Percentiles rank a stretch among this genome's conserved stretches.
phyloP scores from a whole-genome alignment of 345 rosid species.

The Lagerstroemia speciosa region DNA sequence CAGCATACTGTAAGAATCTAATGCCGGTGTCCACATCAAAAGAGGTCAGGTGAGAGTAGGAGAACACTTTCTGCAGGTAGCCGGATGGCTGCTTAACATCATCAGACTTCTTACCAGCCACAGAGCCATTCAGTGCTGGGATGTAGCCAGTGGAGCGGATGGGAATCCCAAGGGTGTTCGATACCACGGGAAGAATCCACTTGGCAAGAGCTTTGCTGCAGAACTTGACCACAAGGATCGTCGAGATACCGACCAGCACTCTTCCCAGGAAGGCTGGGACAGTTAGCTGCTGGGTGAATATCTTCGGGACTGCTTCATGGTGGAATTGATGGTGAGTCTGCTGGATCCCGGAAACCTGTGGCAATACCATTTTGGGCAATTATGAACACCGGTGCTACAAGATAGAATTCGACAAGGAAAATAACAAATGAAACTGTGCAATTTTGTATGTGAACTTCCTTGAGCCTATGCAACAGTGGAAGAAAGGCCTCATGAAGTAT shows the following conservation, averaged over 20 bases:
- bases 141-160: slow-evolving; percentile 61
- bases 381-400: neutral
- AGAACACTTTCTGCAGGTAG: slow-evolving; percentile 44
- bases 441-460: too few species aligned
- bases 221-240: slow-evolving; percentile 74
- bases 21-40: slow-evolving; percentile 85
- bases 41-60: slow-evolving; percentile 29
- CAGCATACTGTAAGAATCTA: slow-evolving; percentile 78
- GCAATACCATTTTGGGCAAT: neutral
- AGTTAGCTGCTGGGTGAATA: slow-evolving; percentile 47
- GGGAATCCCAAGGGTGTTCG: slow-evolving; percentile 67
- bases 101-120: slow-evolving; percentile 29
- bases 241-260: slow-evolving; percentile 69
- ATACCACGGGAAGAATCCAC: slow-evolving; percentile 69
- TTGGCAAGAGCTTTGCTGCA: slow-evolving; percentile 92
- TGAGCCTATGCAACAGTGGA: neutral
- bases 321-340: slow-evolving; percentile 86
- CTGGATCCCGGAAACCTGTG: slow-evolving; percentile 73
- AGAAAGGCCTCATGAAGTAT: too few species aligned
- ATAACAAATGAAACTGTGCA: neutral
- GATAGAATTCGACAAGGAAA: neutral
- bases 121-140: slow-evolving; percentile 45
- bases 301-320: slow-evolving; percentile 59
- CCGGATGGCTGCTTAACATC: slow-evolving; percentile 38
- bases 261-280: slow-evolving; percentile 46